Evolutionary conservation across 148 eudicot genomes (phyloP).

Genomic region (Beta vulgaris): DNA sequence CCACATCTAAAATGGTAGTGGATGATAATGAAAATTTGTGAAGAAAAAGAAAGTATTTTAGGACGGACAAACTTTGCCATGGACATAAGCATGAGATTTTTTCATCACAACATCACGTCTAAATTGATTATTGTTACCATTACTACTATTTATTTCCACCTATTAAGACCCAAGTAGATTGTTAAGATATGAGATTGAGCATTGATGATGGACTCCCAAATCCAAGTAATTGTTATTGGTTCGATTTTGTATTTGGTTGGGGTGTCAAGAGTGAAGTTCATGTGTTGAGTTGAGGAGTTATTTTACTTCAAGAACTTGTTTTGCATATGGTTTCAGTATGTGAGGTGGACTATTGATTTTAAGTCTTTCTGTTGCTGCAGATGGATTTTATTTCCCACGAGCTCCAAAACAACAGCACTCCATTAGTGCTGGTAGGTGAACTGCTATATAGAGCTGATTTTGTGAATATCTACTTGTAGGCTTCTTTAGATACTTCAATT

Average conservation of each 20-base stretch:
- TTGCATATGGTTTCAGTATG: neutral
- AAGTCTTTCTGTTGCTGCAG: slow-evolving; percentile 35
- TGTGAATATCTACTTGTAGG: neutral
- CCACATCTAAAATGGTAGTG: too few species aligned
- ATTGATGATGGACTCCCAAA: neutral
- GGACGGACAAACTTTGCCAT: too few species aligned
- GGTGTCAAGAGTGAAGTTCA: neutral
- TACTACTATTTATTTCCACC: too few species aligned
- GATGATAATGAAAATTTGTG: too few species aligned
- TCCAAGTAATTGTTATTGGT: neutral
- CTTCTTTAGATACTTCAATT: neutral
- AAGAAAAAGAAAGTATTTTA: too few species aligned
- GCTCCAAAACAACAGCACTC: slow-evolving; percentile 46
- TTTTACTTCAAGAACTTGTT: slow-evolving; percentile 6
- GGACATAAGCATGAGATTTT: too few species aligned
- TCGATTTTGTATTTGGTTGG: neutral
- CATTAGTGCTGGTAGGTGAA: slow-evolving; percentile 62
- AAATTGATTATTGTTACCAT: too few species aligned
- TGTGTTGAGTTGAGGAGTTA: neutral
- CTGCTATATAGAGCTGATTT: neutral
- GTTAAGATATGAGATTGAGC: neutral
- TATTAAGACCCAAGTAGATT: too few species aligned
- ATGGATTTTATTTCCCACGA: slow-evolving; percentile 62
- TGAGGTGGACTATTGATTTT: slow-evolving; percentile 8
- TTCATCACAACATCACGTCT: too few species aligned